Evolutionary conservation across 1,284 basidiomycete genomes (phyloP).

Genomic region (Wallemia ichthyophaga): DNA sequence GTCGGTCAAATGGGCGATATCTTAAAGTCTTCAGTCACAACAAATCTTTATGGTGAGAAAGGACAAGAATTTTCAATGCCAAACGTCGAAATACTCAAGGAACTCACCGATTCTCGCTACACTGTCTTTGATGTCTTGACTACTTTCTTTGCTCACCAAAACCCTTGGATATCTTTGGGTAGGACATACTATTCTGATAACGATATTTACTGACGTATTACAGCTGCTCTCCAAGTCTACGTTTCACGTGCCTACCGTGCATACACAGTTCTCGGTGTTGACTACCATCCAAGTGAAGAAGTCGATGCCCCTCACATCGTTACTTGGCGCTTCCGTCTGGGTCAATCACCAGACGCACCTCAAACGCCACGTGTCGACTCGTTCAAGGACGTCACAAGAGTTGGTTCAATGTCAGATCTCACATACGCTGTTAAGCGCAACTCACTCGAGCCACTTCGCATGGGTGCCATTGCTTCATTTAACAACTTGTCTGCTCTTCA

Average conservation of each 20-base stretch:
- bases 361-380: conserved; percentile 42
- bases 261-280: conserved; percentile 68
- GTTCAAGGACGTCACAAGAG: conserved; percentile 21
- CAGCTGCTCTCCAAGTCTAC: conserved; percentile 86
- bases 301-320: conserved; percentile 42
- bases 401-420: conserved; percentile 74
- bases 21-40: conserved; percentile 57
- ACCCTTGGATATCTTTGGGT: conserved; percentile 59
- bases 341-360: conserved; percentile 49
- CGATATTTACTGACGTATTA: not conserved
- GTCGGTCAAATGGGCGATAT: conserved; percentile 78
- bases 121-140: conserved; percentile 93
- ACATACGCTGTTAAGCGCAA: conserved; percentile 54
- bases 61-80: conserved; percentile 37
- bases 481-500: conserved; percentile 37
- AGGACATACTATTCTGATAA: conserved; percentile 9
- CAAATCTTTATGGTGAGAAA: conserved; percentile 63
- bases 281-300: conserved; percentile 67
- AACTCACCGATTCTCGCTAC: conserved; percentile 83
- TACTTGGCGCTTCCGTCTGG: conserved; percentile 80
- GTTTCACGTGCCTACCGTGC: conserved; percentile 84
- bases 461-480: conserved; percentile 69
- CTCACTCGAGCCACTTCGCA: conserved; percentile 57
- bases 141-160: conserved; percentile 67
- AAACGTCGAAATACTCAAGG: conserved; percentile 47